Base-by-base conservation (phyloP, 2,329 filamentous ascomycete genomes). In the Cyclaneusma minus region DNA sequence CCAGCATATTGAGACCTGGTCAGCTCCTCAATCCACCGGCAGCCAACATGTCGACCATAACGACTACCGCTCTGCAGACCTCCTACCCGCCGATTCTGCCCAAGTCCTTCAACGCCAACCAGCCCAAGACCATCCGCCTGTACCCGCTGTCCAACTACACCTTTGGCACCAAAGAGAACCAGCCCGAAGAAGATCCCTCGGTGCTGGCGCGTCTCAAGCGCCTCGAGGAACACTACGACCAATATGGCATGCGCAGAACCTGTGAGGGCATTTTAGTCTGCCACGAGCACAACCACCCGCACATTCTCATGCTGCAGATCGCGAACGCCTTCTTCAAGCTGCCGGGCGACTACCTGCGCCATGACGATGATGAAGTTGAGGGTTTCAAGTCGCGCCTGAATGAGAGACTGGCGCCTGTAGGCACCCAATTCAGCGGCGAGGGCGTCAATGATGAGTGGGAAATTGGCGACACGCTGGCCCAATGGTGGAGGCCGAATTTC, bases 291-390 rank as follows among this genome's bases (percentile, higher is more conserved):
- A 95, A 94, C 57, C 89, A 95, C 54, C 89, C 89, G 9, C 89
- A 98, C 54, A 92, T 98, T 37, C 62, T 98, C 39, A 95, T 98
- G 89, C 67, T 98, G 36, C 89, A 98, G 63, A 98, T 98, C 45
- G 89, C 89, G 28, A 98, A 98, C 52, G 87, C 89, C 13, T 98
- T 98, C 60, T 98, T 98, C 63, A 98, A 98, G 60, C 68, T 98
- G 51, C 89, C 89, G 0, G 89, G 89, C 32, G 89, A 95, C 55
- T 98, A 95, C 51, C 70, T 98, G 22, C 70, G 75, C 29, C 78
- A 80, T 22, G 79, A 83, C 39, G 87, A 92, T 42, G 83, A 92
- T 37, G 89, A 98, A 58, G 65, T 93, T 29, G 71, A 79, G 30
- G 89, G 87, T n/a, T 95, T 98, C 68, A 94, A 94, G 60, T 60